phyloP scores from a whole-genome alignment of 345 rosid genomes.

The Linum trigynum region DNA sequence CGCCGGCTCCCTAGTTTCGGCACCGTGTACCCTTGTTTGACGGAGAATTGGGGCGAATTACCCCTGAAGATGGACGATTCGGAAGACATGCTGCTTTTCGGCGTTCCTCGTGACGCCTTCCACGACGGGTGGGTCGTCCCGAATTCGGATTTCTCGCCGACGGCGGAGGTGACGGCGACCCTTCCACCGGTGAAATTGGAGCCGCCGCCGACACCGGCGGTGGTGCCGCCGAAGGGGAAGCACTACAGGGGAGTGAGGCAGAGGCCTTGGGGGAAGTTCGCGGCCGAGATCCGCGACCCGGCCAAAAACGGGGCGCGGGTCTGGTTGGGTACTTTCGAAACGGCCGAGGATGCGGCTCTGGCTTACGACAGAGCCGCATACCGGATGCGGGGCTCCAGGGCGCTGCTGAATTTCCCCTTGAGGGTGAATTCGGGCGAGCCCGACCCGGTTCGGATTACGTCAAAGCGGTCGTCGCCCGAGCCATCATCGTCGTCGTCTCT shows the following conservation, averaged over 20 bases:
- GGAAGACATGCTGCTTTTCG: conserved; percentile 77
- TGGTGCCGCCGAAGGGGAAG: conserved; percentile 44
- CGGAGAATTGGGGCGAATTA: conserved; percentile 89
- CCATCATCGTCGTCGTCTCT: conserved; percentile 16
- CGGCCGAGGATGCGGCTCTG: conserved; percentile 95
- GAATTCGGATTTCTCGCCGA: conserved; percentile 16
- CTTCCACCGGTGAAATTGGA: conserved; percentile 34
- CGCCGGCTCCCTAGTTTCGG: conserved; percentile 58
- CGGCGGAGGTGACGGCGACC: conserved; percentile 3
- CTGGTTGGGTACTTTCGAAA: conserved; percentile 96
- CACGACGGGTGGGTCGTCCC: conserved; percentile 69
- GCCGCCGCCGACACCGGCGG: conserved; percentile 24
- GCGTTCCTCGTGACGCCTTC: conserved; percentile 61
- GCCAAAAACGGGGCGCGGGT: conserved; percentile 97
- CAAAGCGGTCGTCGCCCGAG: conserved; percentile 63
- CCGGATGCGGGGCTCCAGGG: conserved; percentile 94
- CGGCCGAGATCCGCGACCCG: conserved; percentile 97
- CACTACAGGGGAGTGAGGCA: conserved; percentile 95
- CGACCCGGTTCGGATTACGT: conserved; percentile 78
- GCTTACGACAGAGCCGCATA: conserved; percentile 94
- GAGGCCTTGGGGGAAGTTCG: conserved; percentile 99
- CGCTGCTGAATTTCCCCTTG: conserved; percentile 77
- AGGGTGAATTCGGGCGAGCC: conserved; percentile 94
- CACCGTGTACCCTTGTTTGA: conserved; percentile 57
- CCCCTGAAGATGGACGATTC: conserved; percentile 74